Evolutionary conservation across 805 yeast species (phyloP).

Genomic region (Lipomyces sp.): DNA sequence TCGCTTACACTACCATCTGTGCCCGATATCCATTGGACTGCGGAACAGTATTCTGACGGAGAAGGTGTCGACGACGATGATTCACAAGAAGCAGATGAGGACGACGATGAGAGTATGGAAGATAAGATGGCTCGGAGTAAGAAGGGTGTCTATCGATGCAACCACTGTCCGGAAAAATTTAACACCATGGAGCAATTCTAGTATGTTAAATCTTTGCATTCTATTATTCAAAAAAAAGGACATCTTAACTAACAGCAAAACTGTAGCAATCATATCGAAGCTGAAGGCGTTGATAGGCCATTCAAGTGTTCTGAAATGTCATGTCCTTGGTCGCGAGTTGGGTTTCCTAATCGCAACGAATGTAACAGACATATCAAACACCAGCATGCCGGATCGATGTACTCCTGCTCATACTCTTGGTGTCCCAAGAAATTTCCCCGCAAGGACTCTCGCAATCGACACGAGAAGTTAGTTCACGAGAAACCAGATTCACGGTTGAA

Average conservation of each 20-base stretch:
- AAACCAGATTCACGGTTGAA: conserved; percentile 49
- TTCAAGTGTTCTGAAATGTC: conserved; percentile 45
- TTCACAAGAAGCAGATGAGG: conserved; percentile 12
- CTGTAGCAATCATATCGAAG: conserved; percentile 47
- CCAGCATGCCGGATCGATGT: conserved; percentile 40
- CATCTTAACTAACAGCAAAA: neutral
- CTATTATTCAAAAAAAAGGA: neutral
- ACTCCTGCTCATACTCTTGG: conserved; percentile 35
- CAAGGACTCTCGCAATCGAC: conserved; percentile 48
- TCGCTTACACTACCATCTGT: neutral
- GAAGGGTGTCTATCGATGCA: conserved; percentile 49
- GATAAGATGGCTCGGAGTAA: conserved; percentile 40
- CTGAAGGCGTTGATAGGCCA: conserved; percentile 44
- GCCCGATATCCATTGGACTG: neutral
- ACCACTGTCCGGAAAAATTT: conserved; percentile 48
- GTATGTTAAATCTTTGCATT: conserved; percentile 7
- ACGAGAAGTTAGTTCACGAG: conserved; percentile 48
- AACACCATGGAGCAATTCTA: conserved; percentile 43
- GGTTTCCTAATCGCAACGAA: conserved; percentile 49
- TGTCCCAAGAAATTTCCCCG: conserved; percentile 42
- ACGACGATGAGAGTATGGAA: conserved; percentile 15
- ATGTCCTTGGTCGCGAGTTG: conserved; percentile 53
- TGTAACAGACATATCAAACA: conserved; percentile 46
- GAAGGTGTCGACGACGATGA: conserved; percentile 18
- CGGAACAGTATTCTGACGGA: conserved; percentile 6